phyloP scores from a whole-genome alignment of 441 rosid genomes.

The California macrophylla region DNA sequence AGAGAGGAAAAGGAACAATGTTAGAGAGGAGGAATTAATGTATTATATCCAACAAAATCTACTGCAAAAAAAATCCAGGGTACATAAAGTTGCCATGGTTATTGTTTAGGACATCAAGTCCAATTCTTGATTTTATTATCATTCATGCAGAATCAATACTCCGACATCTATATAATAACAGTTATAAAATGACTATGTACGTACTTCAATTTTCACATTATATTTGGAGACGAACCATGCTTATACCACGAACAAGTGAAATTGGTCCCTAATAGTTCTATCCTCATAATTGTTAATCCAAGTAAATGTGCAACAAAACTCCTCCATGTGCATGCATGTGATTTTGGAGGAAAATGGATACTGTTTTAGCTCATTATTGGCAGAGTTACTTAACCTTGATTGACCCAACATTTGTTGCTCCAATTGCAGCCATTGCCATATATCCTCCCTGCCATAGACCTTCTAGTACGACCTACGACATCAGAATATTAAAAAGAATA shows the following conservation, averaged over 20 bases:
- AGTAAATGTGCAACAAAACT: background rate
- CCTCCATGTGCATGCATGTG: background rate
- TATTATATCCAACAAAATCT: background rate
- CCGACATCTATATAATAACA: background rate
- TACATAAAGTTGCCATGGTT: background rate
- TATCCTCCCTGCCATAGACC: slow-evolving; percentile 83
- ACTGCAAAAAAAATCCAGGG: background rate
- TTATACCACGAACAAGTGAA: background rate
- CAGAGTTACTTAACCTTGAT: slow-evolving; percentile 51
- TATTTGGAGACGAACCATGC: background rate
- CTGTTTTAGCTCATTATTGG: background rate
- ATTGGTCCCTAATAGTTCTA: background rate
- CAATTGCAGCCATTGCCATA: slow-evolving; percentile 85
- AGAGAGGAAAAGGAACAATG: background rate
- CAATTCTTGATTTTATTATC: background rate
- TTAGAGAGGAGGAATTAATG: background rate
- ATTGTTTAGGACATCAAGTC: background rate
- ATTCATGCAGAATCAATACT: background rate
- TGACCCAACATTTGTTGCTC: slow-evolving; percentile 91
- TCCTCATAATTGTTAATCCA: background rate
- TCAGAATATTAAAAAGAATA: slow-evolving; percentile 1
- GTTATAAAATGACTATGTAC: background rate
- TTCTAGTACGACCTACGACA: slow-evolving; percentile 77
- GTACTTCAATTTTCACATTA: background rate
- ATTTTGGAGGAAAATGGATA: background rate